phyloP scores from a whole-genome alignment of 2,329 filamentous ascomycete genomes.

The Tolypocladium sp. region DNA sequence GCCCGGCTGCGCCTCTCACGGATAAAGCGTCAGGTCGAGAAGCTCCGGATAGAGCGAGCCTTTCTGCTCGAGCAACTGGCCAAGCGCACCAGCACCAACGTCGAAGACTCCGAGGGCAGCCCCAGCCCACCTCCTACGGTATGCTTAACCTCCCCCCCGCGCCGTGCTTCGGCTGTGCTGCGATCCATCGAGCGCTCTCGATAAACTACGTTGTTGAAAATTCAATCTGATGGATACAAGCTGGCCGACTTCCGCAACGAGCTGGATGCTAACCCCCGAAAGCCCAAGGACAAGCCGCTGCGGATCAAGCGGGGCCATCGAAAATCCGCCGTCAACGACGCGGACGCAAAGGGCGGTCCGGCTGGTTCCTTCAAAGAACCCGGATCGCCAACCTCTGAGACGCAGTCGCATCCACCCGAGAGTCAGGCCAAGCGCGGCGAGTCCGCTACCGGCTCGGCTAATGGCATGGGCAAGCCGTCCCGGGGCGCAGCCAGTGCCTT shows the following conservation, averaged over 20 bases:
- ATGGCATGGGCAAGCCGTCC: constrained; percentile 29
- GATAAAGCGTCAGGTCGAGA: constrained; percentile 78
- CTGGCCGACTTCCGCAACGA: constrained; percentile 20
- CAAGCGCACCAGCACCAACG: constrained; percentile 64
- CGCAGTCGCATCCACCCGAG: constrained; percentile 24
- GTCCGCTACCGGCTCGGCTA: constrained; percentile 15
- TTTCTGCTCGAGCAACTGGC: constrained; percentile 65
- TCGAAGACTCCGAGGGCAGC: constrained; percentile 71
- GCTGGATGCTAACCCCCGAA: constrained; percentile 24
- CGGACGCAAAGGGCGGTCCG: constrained; percentile 29
- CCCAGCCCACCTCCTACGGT: constrained; percentile 73
- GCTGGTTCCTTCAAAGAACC: constrained; percentile 37
- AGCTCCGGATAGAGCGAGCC: constrained; percentile 79
- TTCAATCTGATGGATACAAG: constrained; percentile 22
- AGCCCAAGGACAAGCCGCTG: constrained; percentile 72
- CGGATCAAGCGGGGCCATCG: constrained; percentile 65
- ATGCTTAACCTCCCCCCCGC: constrained; percentile 20
- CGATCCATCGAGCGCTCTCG: constrained; percentile 9
- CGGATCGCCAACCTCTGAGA: constrained; percentile 39
- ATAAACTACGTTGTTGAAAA: constrained; percentile 17
- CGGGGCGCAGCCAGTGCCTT: constrained; percentile 40
- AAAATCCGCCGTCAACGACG: constrained; percentile 42
- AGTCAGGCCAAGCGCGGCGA: constrained; percentile 17
- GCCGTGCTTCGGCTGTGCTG: constrained; percentile 8
- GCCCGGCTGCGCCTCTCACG: constrained; percentile 70